Conservation (phyloP, 805 yeast genomes). For the Dipodascopsis uninucleata region DNA sequence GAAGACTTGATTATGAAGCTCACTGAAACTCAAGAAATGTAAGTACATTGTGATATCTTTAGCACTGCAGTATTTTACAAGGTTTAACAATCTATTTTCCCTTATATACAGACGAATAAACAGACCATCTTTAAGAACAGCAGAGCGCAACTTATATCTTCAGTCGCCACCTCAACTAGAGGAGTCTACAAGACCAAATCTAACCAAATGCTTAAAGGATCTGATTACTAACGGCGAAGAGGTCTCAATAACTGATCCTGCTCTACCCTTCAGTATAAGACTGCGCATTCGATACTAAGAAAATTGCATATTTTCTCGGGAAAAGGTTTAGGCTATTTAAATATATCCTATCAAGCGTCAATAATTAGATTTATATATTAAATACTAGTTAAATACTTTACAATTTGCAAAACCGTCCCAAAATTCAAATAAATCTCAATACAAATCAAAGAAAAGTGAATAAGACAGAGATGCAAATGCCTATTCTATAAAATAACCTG, state of each 20-base stretch:
- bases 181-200: conserved; percentile 45
- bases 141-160: conserved; percentile 43
- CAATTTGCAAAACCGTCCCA: not conserved
- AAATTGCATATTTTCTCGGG: not conserved
- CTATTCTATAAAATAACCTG: too few relatives aligned
- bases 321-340: not conserved
- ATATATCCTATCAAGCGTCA: not conserved
- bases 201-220: conserved; percentile 36
- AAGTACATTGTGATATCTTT: conserved; percentile 25
- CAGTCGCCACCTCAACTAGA: conserved; percentile 48
- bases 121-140: conserved; percentile 47
- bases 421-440: not conserved
- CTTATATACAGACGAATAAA: conserved; percentile 32
- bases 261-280: conserved; percentile 45
- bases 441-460: not conserved
- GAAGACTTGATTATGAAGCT: conserved; percentile 45
- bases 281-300: conserved; percentile 26
- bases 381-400: not conserved
- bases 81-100: not conserved
- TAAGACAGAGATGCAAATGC: too few relatives aligned
- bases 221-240: conserved; percentile 48
- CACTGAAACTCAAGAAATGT: conserved; percentile 30
- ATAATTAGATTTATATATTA: not conserved
- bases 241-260: conserved; percentile 51
- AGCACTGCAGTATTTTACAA: not conserved